Percentiles rank a stretch among this genome's conserved stretches.
Evolutionary conservation across 2,329 filamentous ascomycete genomes (phyloP).

Genomic region (Fusarium circinatum): DNA sequence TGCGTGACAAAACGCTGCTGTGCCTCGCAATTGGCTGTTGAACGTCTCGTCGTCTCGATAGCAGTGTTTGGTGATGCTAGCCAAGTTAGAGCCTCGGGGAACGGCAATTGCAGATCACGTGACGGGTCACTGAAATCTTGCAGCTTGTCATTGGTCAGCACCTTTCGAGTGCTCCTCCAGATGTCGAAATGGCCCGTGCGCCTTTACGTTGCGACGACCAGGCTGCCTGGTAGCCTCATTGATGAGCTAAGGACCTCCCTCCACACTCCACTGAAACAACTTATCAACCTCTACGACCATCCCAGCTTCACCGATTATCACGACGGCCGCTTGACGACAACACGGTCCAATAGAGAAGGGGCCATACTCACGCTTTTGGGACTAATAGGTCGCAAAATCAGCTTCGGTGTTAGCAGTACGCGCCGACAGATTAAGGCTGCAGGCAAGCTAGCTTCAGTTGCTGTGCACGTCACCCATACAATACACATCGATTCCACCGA

Average conservation of each 20-base stretch:
- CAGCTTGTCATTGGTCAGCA: constrained; percentile 26
- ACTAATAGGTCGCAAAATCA: background rate
- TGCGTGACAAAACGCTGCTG: constrained; percentile 45
- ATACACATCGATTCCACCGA: constrained; percentile 18
- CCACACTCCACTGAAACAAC: constrained; percentile 36
- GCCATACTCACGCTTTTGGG: background rate
- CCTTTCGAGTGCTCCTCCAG: background rate
- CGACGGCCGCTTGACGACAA: background rate
- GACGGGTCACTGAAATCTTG: constrained; percentile 37
- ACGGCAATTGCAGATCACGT: constrained; percentile 43
- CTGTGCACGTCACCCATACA: constrained; percentile 35
- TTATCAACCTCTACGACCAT: constrained; percentile 22
- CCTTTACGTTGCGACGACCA: constrained; percentile 46
- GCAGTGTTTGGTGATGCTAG: constrained; percentile 41
- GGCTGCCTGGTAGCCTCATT: constrained; percentile 55
- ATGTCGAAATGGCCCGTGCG: constrained; percentile 37
- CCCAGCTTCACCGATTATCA: background rate
- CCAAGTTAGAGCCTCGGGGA: constrained; percentile 39
- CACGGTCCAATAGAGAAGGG: background rate
- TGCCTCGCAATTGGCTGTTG: constrained; percentile 47
- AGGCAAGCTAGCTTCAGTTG: constrained; percentile 36
- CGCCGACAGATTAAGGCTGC: constrained; percentile 23
- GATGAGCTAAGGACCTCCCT: constrained; percentile 36
- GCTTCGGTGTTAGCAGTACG: constrained; percentile 1
- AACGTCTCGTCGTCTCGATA: constrained; percentile 38